A percentile compares a stretch with the other conserved stretches of the same genome.
These are phyloP conservation scores for Lepidium campestre DNA, from an alignment of 441 rosid genomes.

Conservation along the genomic window DNA sequence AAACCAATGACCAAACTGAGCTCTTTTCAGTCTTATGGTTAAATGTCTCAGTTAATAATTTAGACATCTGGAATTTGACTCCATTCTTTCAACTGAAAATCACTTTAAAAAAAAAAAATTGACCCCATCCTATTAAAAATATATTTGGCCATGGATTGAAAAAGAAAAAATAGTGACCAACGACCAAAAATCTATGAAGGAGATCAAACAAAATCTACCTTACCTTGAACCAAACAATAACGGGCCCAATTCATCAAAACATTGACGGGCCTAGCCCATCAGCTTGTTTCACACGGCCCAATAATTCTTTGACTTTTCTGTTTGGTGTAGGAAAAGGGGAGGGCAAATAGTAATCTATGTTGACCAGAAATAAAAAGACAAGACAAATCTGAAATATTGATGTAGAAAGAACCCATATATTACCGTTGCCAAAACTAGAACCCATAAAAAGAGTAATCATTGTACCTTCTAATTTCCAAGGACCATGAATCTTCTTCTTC, in stretches of 20 bases:
- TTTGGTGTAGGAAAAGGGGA: neutral
- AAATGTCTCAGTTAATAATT: too few relatives aligned
- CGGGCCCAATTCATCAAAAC: neutral
- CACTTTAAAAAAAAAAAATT: too few relatives aligned
- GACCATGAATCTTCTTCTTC: neutral
- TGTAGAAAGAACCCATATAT: neutral
- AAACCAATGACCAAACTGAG: too few relatives aligned
- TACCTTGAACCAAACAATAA: too few relatives aligned
- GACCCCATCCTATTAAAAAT: too few relatives aligned
- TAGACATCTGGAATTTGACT: too few relatives aligned
- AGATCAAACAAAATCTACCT: too few relatives aligned
- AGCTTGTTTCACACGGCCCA: neutral
- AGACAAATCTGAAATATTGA: neutral
- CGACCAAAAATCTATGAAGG: too few relatives aligned
- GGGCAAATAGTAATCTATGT: neutral
- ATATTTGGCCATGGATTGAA: too few relatives aligned
- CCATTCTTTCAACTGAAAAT: too few relatives aligned
- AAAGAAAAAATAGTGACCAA: too few relatives aligned
- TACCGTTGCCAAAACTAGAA: neutral
- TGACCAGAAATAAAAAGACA: neutral
- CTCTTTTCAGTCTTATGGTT: too few relatives aligned
- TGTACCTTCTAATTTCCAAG: neutral
- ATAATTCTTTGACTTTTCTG: neutral
- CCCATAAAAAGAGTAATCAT: neutral
- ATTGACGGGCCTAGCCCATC: neutral